Base-by-base conservation (phyloP, 1,139 yeast genomes). In the Nakaseomyces glabratus region DNA sequence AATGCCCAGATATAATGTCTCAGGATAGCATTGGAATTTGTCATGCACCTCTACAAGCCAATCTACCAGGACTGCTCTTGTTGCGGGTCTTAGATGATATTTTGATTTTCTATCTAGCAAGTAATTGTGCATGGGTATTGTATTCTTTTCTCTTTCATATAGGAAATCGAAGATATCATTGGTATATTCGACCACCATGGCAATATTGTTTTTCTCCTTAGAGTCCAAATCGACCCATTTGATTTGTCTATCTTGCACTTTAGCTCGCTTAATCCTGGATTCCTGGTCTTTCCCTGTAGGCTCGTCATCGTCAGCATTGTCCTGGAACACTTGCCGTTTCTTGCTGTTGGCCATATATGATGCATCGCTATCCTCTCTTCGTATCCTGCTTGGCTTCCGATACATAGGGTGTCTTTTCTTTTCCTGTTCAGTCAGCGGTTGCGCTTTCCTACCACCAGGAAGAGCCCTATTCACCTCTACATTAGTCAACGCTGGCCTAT, bases 1-100 rank as follows among this genome's bases (percentile, higher is more conserved):
- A 38, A 85, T 80, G 4, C 96, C 86, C 39, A 88, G 67, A 51
- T 78, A 84, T 42, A 88, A 68, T 5, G 95, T 84, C 60, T 88
- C 97, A 1, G 95, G 95, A 34, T 84, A 66, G 44, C 88, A 68
- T 47, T 93, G 71, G 60, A 88, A 88, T 52, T 85, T 73, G 44
- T 77, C 66, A 61, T 88, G 97, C 58, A 88, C 93, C 57, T 86
- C 95, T 12, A 86, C 86, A 45, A 88, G 68, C 97, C 97, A 88
- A 60, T 90, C 96, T 16, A 88, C 85, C 43, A 88, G 64, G 33
- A 88, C 82, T 10, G 90, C 82, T 45, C 96, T 71, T 82, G 84
- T 82, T 44, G 77, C 73, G 45, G 95, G 94, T 50, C 80, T 74
- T 45, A 84, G 61, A 39, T 76, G 39, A 69, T 68, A 61, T 76